phyloP scores from a whole-genome alignment of 176 grass and related monocot genomes.

The Cenchrus americanus region DNA sequence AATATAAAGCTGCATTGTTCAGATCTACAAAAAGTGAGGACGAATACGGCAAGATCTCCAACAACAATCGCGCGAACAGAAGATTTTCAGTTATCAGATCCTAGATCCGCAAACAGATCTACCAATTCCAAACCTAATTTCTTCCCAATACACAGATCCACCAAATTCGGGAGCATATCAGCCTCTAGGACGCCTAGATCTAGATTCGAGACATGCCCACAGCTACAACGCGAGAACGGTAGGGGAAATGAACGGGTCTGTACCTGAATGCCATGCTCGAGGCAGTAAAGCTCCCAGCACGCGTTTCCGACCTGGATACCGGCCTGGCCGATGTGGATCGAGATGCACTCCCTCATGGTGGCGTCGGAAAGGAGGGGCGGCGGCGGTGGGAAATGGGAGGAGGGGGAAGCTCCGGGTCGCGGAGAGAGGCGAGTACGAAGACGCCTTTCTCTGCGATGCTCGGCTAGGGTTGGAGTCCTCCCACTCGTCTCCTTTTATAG shows the following conservation, averaged over 20 bases:
- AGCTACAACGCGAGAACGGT: not conserved
- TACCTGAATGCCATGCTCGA: conserved; percentile 27
- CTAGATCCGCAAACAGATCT: not conserved
- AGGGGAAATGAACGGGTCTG: not conserved
- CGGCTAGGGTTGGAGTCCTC: conserved; percentile 7
- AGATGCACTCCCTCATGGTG: not conserved
- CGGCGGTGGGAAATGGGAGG: not conserved
- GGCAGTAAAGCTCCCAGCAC: not conserved
- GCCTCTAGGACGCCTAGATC: not conserved
- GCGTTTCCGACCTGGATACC: conserved; percentile 1
- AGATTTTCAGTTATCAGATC: not conserved
- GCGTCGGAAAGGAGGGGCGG: not conserved
- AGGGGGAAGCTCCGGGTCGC: conserved; percentile 19
- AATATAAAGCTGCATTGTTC: not conserved
- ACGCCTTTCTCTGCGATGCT: conserved; percentile 50
- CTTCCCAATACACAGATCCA: not conserved
- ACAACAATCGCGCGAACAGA: not conserved
- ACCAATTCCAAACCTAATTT: not conserved
- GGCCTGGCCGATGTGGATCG: not conserved
- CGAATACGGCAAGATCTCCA: too few relatives aligned
- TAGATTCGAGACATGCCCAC: not conserved
- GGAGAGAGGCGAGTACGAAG: conserved; percentile 67
- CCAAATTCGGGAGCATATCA: not conserved
- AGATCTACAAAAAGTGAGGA: not conserved
- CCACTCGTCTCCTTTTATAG: not conserved